Conservation (phyloP, 1,139 yeast genomes). For the Kodamaea fungicola region DNA sequence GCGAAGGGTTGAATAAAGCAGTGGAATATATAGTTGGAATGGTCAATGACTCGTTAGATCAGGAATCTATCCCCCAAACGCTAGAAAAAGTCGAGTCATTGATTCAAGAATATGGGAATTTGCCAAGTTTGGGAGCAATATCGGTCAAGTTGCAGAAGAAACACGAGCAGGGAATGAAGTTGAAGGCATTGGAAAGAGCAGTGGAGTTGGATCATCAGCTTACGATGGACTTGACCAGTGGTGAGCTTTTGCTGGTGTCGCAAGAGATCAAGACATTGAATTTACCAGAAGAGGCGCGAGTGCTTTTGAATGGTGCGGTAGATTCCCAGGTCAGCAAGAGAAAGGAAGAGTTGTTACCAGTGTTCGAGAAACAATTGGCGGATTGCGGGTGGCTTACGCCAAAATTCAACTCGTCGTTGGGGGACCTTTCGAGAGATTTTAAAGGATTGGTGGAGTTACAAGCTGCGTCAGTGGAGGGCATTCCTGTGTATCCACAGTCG, state of each 20-base stretch:
- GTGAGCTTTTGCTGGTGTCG: conserved; percentile 1
- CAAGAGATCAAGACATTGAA: conserved; percentile 2
- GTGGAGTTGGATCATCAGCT: conserved; percentile 6
- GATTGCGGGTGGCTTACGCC: conserved; percentile 7
- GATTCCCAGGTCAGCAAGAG: conserved; percentile 1
- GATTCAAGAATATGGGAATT: conserved; percentile 10
- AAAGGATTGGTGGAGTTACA: conserved; percentile 36
- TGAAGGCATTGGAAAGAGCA: conserved; percentile 7
- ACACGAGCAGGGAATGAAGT: neutral
- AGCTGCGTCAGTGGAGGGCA: conserved; percentile 22
- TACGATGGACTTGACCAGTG: neutral
- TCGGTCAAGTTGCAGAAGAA: conserved; percentile 8
- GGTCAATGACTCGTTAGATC: conserved; percentile 4
- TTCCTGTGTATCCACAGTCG: conserved; percentile 40
- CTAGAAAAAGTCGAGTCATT: conserved; percentile 9
- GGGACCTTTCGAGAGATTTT: conserved; percentile 4
- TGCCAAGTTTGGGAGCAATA: conserved; percentile 14
- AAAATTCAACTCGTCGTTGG: conserved; percentile 5
- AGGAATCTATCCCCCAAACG: conserved; percentile 4
- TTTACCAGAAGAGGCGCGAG: conserved; percentile 5
- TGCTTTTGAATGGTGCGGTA: neutral
- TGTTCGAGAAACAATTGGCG: conserved; percentile 4
- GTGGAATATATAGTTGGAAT: conserved; percentile 6
- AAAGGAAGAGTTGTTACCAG: conserved; percentile 3
- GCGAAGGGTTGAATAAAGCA: conserved; percentile 4